A percentile compares a stretch with the other conserved stretches of the same genome.
Evolutionary conservation across 2,329 filamentous ascomycete species (phyloP).

Genomic region (Hymenoscyphus fraxineus): DNA sequence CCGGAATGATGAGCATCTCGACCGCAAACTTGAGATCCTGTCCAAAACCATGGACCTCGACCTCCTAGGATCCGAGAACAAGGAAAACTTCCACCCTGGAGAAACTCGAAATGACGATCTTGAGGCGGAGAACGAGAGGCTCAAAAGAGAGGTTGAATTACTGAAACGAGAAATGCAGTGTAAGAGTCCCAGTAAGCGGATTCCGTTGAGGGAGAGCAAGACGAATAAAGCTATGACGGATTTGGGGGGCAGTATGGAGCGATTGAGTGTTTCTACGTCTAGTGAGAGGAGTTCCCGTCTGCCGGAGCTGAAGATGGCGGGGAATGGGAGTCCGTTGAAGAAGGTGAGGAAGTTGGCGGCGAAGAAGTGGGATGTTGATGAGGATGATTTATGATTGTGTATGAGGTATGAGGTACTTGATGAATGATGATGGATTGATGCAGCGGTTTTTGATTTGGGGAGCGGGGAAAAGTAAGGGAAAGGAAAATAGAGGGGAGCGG

Average conservation of each 20-base stretch:
- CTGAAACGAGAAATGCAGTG: constrained; percentile 61
- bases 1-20: constrained; percentile 76
- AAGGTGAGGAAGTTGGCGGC: constrained; percentile 31
- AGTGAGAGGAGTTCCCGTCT: neutral
- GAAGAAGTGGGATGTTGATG: constrained; percentile 34
- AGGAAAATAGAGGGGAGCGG: neutral
- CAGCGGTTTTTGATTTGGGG: neutral
- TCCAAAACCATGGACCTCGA: constrained; percentile 45
- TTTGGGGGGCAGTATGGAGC: constrained; percentile 15
- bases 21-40: constrained; percentile 78
- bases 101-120: constrained; percentile 47
- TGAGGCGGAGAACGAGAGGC: constrained; percentile 66
- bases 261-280: constrained; percentile 14
- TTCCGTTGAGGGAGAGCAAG: constrained; percentile 13
- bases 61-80: constrained; percentile 43
- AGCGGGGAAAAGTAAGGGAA: no score
- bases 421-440: neutral
- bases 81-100: constrained; percentile 50
- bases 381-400: constrained; percentile 4
- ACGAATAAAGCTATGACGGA: neutral
- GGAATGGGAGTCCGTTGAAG: constrained; percentile 26
- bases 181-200: constrained; percentile 42
- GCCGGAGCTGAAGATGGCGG: neutral
- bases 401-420: neutral
- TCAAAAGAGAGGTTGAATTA: constrained; percentile 61